phyloP scores from a whole-genome alignment of 306 rosid genomes.

The Lathyrus oleraceus region DNA sequence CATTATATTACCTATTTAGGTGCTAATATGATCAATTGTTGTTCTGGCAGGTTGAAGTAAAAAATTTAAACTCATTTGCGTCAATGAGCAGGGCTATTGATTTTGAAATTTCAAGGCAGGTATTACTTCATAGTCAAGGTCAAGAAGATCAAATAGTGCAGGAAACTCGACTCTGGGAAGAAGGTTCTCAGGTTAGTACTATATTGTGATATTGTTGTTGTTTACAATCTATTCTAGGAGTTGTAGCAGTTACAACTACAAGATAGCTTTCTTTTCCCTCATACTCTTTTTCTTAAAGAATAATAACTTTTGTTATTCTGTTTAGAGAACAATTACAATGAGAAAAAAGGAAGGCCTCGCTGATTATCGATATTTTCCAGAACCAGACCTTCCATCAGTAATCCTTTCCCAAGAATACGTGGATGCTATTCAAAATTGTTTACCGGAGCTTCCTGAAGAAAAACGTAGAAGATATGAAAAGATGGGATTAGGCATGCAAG shows the following conservation, averaged over 20 bases:
- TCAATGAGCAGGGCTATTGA: conserved; percentile 83
- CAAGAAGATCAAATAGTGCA: conserved; percentile 75
- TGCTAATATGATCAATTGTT: conserved; percentile 34
- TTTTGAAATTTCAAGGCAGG: conserved; percentile 90
- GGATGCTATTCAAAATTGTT: conserved; percentile 53
- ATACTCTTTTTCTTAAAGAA: conserved; percentile 28
- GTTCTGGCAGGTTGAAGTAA: conserved; percentile 85
- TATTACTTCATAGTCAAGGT: conserved; percentile 73
- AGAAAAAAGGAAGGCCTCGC: conserved; percentile 98
- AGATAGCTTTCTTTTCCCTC: conserved; percentile 31
- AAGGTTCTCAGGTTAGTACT: conserved; percentile 77
- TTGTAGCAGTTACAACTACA: conserved; percentile 22
- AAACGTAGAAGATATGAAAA: conserved; percentile 83
- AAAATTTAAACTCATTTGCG: conserved; percentile 87
- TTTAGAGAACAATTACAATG: conserved; percentile 84
- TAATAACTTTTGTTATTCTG: conserved; percentile 35
- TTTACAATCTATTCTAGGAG: conserved; percentile 24
- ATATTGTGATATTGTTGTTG: conserved; percentile 34
- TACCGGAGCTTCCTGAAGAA: conserved; percentile 94
- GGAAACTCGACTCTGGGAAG: conserved; percentile 96
- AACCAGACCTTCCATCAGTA: conserved; percentile 92
- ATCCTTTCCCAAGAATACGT: conserved; percentile 70
- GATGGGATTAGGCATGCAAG: conserved; percentile 94
- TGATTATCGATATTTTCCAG: conserved; percentile 97
- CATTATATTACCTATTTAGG: conserved; percentile 7